These are phyloP conservation scores for Hypomyces perniciosus DNA, from an alignment of 2,329 filamentous ascomycete species.

Conservation along the genomic window DNA sequence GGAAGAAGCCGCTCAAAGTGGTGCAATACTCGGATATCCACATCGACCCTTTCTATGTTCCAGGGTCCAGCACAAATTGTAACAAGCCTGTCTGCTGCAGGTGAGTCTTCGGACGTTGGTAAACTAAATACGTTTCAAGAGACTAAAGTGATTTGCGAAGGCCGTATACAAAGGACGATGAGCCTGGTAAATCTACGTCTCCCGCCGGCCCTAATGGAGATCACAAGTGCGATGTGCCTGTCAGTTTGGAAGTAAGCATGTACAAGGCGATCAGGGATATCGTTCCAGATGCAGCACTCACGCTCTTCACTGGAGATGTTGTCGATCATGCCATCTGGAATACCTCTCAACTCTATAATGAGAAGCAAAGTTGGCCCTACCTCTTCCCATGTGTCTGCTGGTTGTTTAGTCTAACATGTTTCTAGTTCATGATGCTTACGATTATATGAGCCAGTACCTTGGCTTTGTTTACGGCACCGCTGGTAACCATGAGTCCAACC, in stretches of 20 bases:
- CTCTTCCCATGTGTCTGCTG: not conserved
- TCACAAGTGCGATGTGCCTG: conserved; percentile 46
- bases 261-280: conserved; percentile 43
- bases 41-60: conserved; percentile 48
- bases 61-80: conserved; percentile 49
- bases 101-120: conserved; percentile 17
- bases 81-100: conserved; percentile 56
- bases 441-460: conserved; percentile 36
- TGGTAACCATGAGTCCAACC: conserved; percentile 52
- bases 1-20: conserved; percentile 43
- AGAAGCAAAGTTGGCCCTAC: conserved; percentile 22
- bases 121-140: not conserved
- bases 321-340: conserved; percentile 48
- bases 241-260: conserved; percentile 49
- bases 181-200: conserved; percentile 40
- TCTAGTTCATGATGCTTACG: conserved; percentile 41
- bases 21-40: conserved; percentile 58
- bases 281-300: conserved; percentile 43
- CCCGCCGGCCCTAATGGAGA: conserved; percentile 50
- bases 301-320: conserved; percentile 56
- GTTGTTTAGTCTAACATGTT: not conserved
- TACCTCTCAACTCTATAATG: conserved; percentile 31
- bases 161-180: conserved; percentile 40
- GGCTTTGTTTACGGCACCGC: conserved; percentile 45
- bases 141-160: conserved; percentile 21